phyloP scores from a whole-genome alignment of 2,329 filamentous ascomycete species.

The Fusarium sp. region DNA sequence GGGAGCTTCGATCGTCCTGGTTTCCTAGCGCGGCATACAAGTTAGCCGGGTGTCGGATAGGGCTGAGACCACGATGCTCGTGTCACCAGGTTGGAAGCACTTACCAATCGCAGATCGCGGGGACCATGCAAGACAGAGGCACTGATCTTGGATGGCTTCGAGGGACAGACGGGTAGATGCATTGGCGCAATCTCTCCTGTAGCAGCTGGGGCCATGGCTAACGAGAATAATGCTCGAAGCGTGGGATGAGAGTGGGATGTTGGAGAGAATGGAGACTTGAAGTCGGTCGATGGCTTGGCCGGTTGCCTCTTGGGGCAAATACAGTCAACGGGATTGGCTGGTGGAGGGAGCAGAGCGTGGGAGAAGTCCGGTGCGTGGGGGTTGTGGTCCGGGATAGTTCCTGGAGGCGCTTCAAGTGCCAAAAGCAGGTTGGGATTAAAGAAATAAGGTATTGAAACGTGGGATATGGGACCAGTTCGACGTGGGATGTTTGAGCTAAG shows the following conservation, averaged over 20 bases:
- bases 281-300: slow-evolving; percentile 46
- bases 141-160: slow-evolving; percentile 60
- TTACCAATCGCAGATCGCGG: slow-evolving; percentile 68
- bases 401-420: slow-evolving; percentile 40
- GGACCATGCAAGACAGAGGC: slow-evolving; percentile 70
- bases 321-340: slow-evolving; percentile 46
- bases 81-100: slow-evolving; percentile 36
- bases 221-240: slow-evolving; percentile 54
- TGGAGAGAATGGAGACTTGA: slow-evolving; percentile 41
- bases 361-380: slow-evolving; percentile 45
- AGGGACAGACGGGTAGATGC: slow-evolving; percentile 56
- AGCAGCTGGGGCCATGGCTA: slow-evolving; percentile 64
- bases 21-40: slow-evolving; percentile 57
- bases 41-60: slow-evolving; percentile 38
- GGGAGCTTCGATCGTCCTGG: slow-evolving; percentile 61
- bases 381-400: slow-evolving; percentile 41
- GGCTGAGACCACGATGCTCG: slow-evolving; percentile 35
- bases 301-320: slow-evolving; percentile 49
- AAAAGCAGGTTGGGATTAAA: slow-evolving; percentile 28
- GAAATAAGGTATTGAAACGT: slow-evolving; percentile 26
- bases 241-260: slow-evolving; percentile 71
- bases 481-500: slow-evolving; percentile 30
- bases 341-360: slow-evolving; percentile 40
- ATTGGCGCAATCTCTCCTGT: slow-evolving; percentile 57
- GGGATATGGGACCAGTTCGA: slow-evolving; percentile 24